Conservation (phyloP, 352 stramenopile genomes). For the Phytophthora fragariae region DNA sequence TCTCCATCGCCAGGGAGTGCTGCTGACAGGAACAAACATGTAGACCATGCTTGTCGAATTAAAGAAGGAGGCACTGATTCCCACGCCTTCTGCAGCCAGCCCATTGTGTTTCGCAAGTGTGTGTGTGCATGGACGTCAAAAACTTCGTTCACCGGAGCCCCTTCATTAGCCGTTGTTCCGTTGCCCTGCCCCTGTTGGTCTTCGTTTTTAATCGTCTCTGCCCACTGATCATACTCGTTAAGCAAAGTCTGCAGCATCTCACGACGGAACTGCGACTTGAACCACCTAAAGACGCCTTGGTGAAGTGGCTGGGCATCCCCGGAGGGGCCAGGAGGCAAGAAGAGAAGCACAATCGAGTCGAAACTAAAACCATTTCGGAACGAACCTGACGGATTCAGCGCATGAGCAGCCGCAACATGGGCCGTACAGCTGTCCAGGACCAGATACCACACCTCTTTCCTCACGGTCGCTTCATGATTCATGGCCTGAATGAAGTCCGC, state of each 20-base stretch:
- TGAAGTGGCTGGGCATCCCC: constrained; percentile 60
- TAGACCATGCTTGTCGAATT: constrained; percentile 57
- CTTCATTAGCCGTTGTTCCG: constrained; percentile 9
- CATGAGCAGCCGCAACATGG: constrained; percentile 68
- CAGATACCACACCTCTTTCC: constrained; percentile 76
- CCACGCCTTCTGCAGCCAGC: constrained; percentile 59
- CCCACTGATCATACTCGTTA: constrained; percentile 39
- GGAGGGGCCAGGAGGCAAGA: constrained; percentile 58
- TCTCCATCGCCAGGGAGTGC: constrained; percentile 39
- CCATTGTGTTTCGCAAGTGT: constrained; percentile 53
- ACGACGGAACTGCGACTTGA: constrained; percentile 70
- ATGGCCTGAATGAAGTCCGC: constrained; percentile 66
- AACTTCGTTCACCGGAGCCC: constrained; percentile 15
- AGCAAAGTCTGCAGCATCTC: constrained; percentile 64
- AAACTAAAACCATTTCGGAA: constrained; percentile 71
- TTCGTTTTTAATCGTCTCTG: constrained; percentile 14
- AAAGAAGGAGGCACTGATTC: constrained; percentile 29
- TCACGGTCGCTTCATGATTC: constrained; percentile 60
- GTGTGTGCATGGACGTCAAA: constrained; percentile 61
- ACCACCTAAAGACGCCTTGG: constrained; percentile 60
- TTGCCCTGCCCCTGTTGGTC: constrained; percentile 14
- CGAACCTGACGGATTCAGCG: constrained; percentile 64
- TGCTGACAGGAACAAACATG: constrained; percentile 45
- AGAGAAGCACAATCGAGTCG: constrained; percentile 70
- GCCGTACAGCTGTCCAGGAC: constrained; percentile 71